Conservation (phyloP, 768 basidiomycete species). For the Sutorius australiensis region DNA sequence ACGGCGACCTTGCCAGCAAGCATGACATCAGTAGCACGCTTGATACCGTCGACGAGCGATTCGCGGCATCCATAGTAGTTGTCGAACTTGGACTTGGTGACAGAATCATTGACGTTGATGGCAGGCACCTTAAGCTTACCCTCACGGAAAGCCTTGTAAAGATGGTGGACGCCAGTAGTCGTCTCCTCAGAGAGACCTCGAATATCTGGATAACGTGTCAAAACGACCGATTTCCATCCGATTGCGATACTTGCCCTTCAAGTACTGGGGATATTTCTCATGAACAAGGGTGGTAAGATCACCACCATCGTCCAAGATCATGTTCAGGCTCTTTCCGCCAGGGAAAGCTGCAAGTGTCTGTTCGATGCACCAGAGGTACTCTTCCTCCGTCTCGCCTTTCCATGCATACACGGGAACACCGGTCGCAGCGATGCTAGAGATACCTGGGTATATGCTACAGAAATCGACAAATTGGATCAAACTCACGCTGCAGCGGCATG, state of each 20-base stretch:
- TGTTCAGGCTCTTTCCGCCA: conserved; percentile 80
- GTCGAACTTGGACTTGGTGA: conserved; percentile 99
- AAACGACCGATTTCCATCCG: not conserved
- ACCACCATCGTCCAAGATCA: conserved; percentile 99
- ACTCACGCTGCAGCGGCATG: conserved; percentile 96
- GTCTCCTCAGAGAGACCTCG: conserved; percentile 98
- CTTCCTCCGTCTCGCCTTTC: conserved; percentile 99
- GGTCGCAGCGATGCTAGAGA: conserved; percentile 84
- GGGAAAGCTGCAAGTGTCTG: conserved; percentile 90
- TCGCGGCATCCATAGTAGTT: conserved; percentile 99
- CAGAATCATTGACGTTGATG: conserved; percentile 99
- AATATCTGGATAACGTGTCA: conserved; percentile 50
- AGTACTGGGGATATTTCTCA: conserved; percentile 91
- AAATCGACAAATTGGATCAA: not conserved
- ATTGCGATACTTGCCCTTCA: conserved; percentile 49
- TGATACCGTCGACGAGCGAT: conserved; percentile 99
- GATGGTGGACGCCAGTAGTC: conserved; percentile 98
- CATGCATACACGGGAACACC: conserved; percentile 98
- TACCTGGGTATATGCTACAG: not conserved
- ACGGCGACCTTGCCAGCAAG: conserved; percentile 99
- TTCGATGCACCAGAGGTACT: conserved; percentile 97
- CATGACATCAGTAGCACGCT: conserved; percentile 99
- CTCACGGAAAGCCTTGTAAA: conserved; percentile 97
- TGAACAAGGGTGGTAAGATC: conserved; percentile 94
- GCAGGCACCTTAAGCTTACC: conserved; percentile 96